Evolutionary conservation across 2,329 filamentous ascomycete genomes (phyloP).

Genomic region (Fusarium xyrophilum): DNA sequence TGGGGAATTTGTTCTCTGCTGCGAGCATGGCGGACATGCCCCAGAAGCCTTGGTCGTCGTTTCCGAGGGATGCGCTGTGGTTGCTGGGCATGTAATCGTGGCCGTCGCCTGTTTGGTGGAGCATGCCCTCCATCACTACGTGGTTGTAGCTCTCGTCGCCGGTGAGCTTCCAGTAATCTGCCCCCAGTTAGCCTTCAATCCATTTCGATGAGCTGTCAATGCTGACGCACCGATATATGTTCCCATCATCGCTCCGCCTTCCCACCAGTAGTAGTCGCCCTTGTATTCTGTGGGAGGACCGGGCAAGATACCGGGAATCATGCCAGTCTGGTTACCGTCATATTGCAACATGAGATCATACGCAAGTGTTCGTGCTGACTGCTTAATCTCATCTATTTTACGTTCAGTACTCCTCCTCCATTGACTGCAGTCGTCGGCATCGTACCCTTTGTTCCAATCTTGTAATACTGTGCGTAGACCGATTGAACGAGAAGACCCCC

Average conservation of each 20-base stretch:
- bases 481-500: slow-evolving; percentile 27
- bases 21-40: slow-evolving; percentile 71
- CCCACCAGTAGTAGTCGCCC: slow-evolving; percentile 77
- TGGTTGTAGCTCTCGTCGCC: slow-evolving; percentile 69
- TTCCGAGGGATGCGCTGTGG: slow-evolving; percentile 66
- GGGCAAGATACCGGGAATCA: slow-evolving; percentile 63
- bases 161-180: slow-evolving; percentile 71
- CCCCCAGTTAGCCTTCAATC: not conserved
- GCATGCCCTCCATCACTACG: slow-evolving; percentile 61
- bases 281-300: slow-evolving; percentile 56
- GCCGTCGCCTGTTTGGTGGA: slow-evolving; percentile 64
- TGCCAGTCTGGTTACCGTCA: slow-evolving; percentile 57
- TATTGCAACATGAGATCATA: slow-evolving; percentile 60
- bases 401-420: rapidly evolving
- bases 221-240: slow-evolving; percentile 59
- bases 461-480: slow-evolving; percentile 39
- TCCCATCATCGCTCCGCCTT: slow-evolving; percentile 72
- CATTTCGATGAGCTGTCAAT: rapidly evolving
- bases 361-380: slow-evolving; percentile 55
- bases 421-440: not conserved
- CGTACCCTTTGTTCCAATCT: slow-evolving; percentile 44
- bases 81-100: slow-evolving; percentile 67
- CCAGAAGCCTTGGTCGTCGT: slow-evolving; percentile 77
- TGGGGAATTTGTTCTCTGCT: slow-evolving; percentile 68
- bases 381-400: slow-evolving; percentile 53